These are phyloP conservation scores for Fragosphaeria purpurea DNA, from an alignment of 2,329 filamentous ascomycete genomes.

Conservation along the genomic window DNA sequence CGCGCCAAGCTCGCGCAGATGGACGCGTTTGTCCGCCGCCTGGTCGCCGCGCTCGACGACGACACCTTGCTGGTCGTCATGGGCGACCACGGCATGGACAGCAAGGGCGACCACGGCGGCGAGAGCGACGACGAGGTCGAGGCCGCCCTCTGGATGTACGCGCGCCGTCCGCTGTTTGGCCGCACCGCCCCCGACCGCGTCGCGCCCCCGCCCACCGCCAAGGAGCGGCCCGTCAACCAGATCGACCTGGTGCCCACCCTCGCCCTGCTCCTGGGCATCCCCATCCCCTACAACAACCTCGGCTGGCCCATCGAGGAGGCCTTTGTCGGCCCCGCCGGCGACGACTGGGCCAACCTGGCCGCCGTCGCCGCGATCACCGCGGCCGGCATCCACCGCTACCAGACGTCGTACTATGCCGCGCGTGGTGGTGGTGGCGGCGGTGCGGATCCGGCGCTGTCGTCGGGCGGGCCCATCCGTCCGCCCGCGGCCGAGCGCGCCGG, in stretches of 20 bases:
- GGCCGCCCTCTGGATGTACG: slow-evolving; percentile 97
- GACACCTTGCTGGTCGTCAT: slow-evolving; percentile 85
- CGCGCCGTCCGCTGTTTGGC: slow-evolving; percentile 76
- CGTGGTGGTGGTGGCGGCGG: slow-evolving; percentile 49
- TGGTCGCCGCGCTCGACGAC: slow-evolving; percentile 67
- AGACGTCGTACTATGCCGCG: slow-evolving; percentile 67
- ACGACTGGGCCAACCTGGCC: slow-evolving; percentile 68
- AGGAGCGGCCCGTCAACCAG: slow-evolving; percentile 66
- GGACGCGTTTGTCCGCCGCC: slow-evolving; percentile 65
- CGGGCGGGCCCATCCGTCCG: slow-evolving; percentile 29
- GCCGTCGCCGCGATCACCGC: slow-evolving; percentile 66
- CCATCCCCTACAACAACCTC: slow-evolving; percentile 93
- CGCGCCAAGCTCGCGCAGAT: slow-evolving; percentile 83
- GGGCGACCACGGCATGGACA: slow-evolving; percentile 99
- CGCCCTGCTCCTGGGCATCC: slow-evolving; percentile 76
- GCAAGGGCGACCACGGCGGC: slow-evolving; percentile 94
- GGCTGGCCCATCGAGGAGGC: slow-evolving; percentile 90
- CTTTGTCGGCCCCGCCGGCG: slow-evolving; percentile 61
- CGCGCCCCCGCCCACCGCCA: slow-evolving; percentile 59
- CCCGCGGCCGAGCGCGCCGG: slow-evolving; percentile 11
- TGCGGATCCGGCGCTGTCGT: slow-evolving; percentile 43
- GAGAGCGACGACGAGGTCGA: slow-evolving; percentile 95
- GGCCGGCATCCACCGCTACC: slow-evolving; percentile 83
- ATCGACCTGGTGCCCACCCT: slow-evolving; percentile 94
- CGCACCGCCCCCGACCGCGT: slow-evolving; percentile 52